Evolutionary conservation across 2,329 filamentous ascomycete species (phyloP).

Genomic region (Fonsecaea pugnacius): DNA sequence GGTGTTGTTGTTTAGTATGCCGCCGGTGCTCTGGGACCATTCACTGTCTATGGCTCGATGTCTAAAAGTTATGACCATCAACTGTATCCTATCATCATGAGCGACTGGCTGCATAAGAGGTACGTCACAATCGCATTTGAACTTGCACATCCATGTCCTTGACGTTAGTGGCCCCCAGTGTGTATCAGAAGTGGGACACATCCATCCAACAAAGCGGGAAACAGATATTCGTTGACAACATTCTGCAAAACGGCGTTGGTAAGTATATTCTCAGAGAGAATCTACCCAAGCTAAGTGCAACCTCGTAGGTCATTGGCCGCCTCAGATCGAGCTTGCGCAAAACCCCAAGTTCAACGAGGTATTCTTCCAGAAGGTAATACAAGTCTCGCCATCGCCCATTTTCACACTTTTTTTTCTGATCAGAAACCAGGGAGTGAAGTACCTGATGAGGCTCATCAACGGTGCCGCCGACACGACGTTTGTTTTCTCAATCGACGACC

Average conservation of each 20-base stretch:
- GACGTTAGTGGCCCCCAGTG: background rate
- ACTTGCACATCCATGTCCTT: background rate
- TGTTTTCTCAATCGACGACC: slow-evolving; percentile 18
- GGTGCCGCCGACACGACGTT: slow-evolving; percentile 10
- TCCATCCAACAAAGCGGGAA: background rate
- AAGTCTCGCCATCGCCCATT: background rate
- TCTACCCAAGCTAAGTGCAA: background rate
- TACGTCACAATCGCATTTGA: background rate
- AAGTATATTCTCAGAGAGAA: background rate
- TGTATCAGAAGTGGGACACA: slow-evolving; percentile 4
- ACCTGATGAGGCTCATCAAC: slow-evolving; percentile 17
- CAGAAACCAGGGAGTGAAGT: slow-evolving; percentile 4
- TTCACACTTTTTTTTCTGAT: background rate
- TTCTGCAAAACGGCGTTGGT: slow-evolving; percentile 13
- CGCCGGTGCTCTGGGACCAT: slow-evolving; percentile 6
- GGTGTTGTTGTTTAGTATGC: background rate
- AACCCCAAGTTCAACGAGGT: slow-evolving; percentile 8
- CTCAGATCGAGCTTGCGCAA: background rate
- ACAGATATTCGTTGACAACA: slow-evolving; percentile 7
- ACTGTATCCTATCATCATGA: slow-evolving; percentile 8
- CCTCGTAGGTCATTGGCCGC: slow-evolving; percentile 5
- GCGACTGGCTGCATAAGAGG: slow-evolving; percentile 10
- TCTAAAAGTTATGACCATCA: slow-evolving; percentile 9
- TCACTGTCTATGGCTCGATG: slow-evolving; percentile 10
- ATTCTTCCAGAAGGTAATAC: slow-evolving; percentile 9